These are phyloP conservation scores for Trichoderma koningiopsis DNA, from an alignment of 2,329 filamentous ascomycete species.

Conservation along the genomic window DNA sequence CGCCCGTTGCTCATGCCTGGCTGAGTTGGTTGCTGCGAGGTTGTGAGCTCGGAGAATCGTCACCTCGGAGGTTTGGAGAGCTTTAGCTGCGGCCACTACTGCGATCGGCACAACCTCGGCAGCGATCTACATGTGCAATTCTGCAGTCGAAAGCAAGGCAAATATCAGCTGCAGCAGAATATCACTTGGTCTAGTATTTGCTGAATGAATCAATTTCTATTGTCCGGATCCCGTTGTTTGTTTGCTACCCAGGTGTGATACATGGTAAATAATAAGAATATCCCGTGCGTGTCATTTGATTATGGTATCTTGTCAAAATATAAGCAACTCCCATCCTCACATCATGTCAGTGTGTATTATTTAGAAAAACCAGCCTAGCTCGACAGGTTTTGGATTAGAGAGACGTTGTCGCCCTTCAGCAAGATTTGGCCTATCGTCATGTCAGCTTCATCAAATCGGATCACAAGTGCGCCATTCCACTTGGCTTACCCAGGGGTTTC, in stretches of 20 bases:
- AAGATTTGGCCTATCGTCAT: slow-evolving; percentile 73
- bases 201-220: slow-evolving; percentile 10
- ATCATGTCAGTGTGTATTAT: slow-evolving; percentile 9
- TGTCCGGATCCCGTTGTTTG: slow-evolving; percentile 18
- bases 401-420: slow-evolving; percentile 86
- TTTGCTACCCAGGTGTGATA: slow-evolving; percentile 20
- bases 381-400: slow-evolving; percentile 67
- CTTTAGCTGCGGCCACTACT: neutral
- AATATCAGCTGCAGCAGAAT: neutral
- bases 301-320: slow-evolving; percentile 16
- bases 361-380: slow-evolving; percentile 29
- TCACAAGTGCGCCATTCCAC: neutral
- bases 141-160: neutral
- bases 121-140: neutral
- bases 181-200: neutral
- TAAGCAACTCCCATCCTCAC: slow-evolving; percentile 15
- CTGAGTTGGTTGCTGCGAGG: neutral
- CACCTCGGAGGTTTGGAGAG: neutral
- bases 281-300: slow-evolving; percentile 19
- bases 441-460: slow-evolving; percentile 32
- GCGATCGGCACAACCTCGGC: slow-evolving; percentile 21
- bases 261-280: slow-evolving; percentile 15
- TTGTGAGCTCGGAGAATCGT: slow-evolving; percentile 1
- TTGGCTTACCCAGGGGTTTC: slow-evolving; percentile 70
- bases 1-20: slow-evolving; percentile 36